These are phyloP conservation scores for Aquanectria penicillioides DNA, from an alignment of 2,329 filamentous ascomycete species.

Conservation along the genomic window DNA sequence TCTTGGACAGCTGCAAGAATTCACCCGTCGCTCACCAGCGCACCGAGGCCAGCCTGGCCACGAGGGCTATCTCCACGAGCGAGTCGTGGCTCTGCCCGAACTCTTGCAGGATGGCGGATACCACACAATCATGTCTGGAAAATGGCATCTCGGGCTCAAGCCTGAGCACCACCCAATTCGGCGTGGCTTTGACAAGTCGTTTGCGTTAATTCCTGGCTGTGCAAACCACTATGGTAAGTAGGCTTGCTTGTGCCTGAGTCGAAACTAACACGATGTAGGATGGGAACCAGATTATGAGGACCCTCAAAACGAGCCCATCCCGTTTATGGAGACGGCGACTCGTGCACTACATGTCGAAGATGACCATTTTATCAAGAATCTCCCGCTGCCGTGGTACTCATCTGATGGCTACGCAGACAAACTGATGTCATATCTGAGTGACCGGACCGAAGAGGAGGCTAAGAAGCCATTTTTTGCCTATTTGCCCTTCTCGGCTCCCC, in stretches of 20 bases:
- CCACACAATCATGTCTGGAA: conserved; percentile 44
- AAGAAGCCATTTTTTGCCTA: conserved; percentile 43
- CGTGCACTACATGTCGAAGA: no score
- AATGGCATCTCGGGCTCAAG: conserved; percentile 44
- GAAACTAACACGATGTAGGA: no score
- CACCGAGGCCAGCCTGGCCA: conserved; percentile 35
- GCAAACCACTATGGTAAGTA: no score
- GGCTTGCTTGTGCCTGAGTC: no score
- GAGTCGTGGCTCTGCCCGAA: conserved; percentile 42
- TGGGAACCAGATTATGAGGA: no score
- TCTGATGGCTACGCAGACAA: conserved; percentile 56
- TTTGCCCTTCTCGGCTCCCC: conserved; percentile 64
- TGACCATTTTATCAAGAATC: no score
- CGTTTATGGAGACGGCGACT: no score
- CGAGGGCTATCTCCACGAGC: conserved; percentile 45
- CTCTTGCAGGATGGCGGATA: conserved; percentile 45
- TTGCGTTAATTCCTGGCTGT: no score
- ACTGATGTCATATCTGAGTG: conserved; percentile 53
- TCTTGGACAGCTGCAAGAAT: conserved; percentile 63
- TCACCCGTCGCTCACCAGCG: conserved; percentile 44
- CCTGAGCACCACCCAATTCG: no score
- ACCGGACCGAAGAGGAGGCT: conserved; percentile 38
- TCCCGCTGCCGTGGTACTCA: no score
- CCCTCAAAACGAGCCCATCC: no score
- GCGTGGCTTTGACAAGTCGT: conserved; percentile 34